These are phyloP conservation scores for Nitzschia sp. DNA, from an alignment of 108 stramenopile genomes.

Conservation along the genomic window DNA sequence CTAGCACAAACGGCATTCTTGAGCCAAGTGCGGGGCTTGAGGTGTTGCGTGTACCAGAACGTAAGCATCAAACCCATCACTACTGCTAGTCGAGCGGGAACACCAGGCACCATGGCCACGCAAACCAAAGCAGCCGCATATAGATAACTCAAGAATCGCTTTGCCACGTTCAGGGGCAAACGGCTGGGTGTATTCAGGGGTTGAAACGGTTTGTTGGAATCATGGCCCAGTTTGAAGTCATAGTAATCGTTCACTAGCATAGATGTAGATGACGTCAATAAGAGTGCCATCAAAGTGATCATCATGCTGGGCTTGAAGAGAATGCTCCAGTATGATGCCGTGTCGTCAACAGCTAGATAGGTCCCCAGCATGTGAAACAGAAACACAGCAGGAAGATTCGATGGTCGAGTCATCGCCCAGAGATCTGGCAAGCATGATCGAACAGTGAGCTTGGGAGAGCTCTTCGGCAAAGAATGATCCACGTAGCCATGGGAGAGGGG, in stretches of 20 bases:
- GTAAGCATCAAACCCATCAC: slow-evolving; percentile 62
- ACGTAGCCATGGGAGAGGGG: background rate
- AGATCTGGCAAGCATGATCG: slow-evolving; percentile 33
- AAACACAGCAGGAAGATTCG: slow-evolving; percentile 62
- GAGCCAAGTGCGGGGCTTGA: slow-evolving; percentile 76
- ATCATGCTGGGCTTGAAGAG: slow-evolving; percentile 41
- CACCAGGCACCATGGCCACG: slow-evolving; percentile 61
- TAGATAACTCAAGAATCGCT: slow-evolving; percentile 46
- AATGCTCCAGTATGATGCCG: slow-evolving; percentile 18
- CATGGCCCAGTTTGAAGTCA: slow-evolving; percentile 61
- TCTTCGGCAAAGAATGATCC: background rate
- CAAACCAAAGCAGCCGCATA: slow-evolving; percentile 34
- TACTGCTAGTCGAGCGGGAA: slow-evolving; percentile 55
- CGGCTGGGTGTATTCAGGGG: slow-evolving; percentile 30
- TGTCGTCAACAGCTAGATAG: slow-evolving; percentile 33
- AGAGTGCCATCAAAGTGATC: slow-evolving; percentile 47
- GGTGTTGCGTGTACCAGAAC: slow-evolving; percentile 68
- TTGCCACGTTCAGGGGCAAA: slow-evolving; percentile 42
- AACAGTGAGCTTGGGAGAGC: background rate
- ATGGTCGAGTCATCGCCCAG: slow-evolving; percentile 41
- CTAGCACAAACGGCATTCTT: slow-evolving; percentile 78
- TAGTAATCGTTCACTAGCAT: slow-evolving; percentile 89
- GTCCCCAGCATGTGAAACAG: slow-evolving; percentile 64
- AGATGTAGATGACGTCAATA: slow-evolving; percentile 61
- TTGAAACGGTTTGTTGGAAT: slow-evolving; percentile 24